Base-by-base conservation (phyloP, 768 basidiomycete species). In the Phallus indusiatus region DNA sequence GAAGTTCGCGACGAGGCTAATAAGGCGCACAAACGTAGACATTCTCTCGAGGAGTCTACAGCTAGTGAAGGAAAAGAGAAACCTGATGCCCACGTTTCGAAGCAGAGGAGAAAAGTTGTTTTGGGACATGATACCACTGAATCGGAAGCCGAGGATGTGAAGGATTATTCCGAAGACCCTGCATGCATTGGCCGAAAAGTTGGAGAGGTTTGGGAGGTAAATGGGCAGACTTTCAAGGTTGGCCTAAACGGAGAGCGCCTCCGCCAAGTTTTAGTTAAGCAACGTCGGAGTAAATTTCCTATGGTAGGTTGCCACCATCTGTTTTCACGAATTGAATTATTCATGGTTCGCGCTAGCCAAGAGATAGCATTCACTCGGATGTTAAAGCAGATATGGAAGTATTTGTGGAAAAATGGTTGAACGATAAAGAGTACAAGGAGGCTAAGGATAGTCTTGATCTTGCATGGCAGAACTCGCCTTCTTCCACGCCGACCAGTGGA, bases 331-430 rank as follows among this genome's bases (percentile, higher is more conserved):
- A 20, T 17, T 22, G 21, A 47, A 47, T 24, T 21, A 47, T 63
- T 68, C 24, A 68, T 34, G 37, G 10, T n/a, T 59, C 36, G 37
- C 63, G 5, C 10, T 35, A 90, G 89, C 89, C 89, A 2, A 72
- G 78, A 55, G 89, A 91, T 67, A 90, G 88, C 8, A 78, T 81
- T 60, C 88, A 91, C 68, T 85, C 87, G 4, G 89, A 91, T 70
- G 80, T 81, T 48, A 72, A 81, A 56, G 81, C 78, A 20, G 81
- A 83, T 60, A 72, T 89, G 22, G 82, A 87, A 62, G 82, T 90
- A 33, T 86, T 79, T 64, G 79, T 90, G n/a, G 88, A 90, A 68
- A 77, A 75, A 18, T 92, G 89, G 89, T 75, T 89, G 55, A 82
- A 82, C 11, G 88, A 90, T 57, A 85, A 83, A 59, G 83, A 88